Evolutionary conservation across 1,139 yeast genomes (phyloP).

Genomic region (Saccharomycopsis phalli): DNA sequence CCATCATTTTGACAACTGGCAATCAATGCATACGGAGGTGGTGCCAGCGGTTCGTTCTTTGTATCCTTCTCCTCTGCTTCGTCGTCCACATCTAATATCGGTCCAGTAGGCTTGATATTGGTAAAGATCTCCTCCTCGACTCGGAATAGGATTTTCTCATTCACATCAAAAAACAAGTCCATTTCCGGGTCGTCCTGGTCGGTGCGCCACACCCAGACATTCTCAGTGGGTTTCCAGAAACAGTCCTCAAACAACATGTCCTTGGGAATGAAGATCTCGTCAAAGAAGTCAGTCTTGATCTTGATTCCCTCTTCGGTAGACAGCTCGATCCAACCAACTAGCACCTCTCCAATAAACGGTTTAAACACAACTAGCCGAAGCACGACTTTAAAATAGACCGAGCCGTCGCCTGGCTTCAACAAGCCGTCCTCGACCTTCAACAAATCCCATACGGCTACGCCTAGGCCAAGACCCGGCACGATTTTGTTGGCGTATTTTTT

Average conservation of each 20-base stretch:
- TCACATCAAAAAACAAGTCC: constrained; percentile 72
- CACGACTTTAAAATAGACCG: constrained; percentile 65
- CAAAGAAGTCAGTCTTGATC: constrained; percentile 77
- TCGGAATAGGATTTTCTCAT: constrained; percentile 84
- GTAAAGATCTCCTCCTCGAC: constrained; percentile 83
- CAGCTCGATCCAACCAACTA: constrained; percentile 88
- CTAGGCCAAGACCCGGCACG: constrained; percentile 75
- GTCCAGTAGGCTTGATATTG: constrained; percentile 69
- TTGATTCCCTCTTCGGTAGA: constrained; percentile 83
- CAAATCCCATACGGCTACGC: constrained; percentile 77
- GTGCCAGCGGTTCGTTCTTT: constrained; percentile 24
- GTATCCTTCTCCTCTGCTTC: constrained; percentile 28
- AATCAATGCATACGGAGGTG: constrained; percentile 70
- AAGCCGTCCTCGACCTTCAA: constrained; percentile 76
- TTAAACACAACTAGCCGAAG: constrained; percentile 79
- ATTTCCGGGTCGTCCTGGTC: constrained; percentile 58
- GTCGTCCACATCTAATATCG: constrained; percentile 37
- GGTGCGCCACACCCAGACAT: constrained; percentile 88
- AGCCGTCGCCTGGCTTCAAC: constrained; percentile 94
- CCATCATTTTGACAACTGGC: constrained; percentile 97
- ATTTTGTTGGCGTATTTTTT: constrained; percentile 79
- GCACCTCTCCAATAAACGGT: constrained; percentile 90
- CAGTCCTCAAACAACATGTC: constrained; percentile 73
- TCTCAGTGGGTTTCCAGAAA: constrained; percentile 60
- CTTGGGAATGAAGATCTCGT: constrained; percentile 84